Conservation (phyloP, 78 protist genomes). For the Dictyostelium citrinum region DNA sequence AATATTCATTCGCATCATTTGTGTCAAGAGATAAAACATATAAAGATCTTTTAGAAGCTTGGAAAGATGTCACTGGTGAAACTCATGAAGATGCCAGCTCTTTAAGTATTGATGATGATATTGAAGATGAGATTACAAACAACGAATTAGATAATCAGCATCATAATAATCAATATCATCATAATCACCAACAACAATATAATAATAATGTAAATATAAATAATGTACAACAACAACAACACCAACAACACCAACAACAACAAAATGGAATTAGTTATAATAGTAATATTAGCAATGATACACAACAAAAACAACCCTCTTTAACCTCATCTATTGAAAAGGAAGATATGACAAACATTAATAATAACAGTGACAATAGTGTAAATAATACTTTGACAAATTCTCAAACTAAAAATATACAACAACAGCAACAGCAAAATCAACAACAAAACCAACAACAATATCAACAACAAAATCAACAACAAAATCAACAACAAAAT, state of each 20-base stretch:
- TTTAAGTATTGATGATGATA: conserved; percentile 60
- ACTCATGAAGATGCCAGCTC: conserved; percentile 68
- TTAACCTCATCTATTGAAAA: background rate
- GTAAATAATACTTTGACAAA: background rate
- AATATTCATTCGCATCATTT: conserved; percentile 67
- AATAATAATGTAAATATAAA: background rate
- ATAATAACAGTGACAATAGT: background rate
- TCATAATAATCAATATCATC: background rate
- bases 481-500: background rate
- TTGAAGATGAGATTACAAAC: conserved; percentile 12
- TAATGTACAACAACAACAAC: background rate
- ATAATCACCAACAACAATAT: background rate
- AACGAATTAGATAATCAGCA: background rate
- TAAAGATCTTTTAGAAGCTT: conserved; percentile 25
- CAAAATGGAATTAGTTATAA: background rate
- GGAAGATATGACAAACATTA: background rate
- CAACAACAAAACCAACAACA: background rate
- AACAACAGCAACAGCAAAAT: background rate
- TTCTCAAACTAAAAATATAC: background rate
- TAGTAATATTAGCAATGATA: background rate
- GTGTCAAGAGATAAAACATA: conserved; percentile 69
- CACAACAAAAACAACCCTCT: background rate
- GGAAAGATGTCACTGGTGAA: conserved; percentile 73
- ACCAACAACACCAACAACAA: background rate
- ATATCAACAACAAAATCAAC: background rate